phyloP scores from a whole-genome alignment of 768 basidiomycete genomes.

The Tricholoma terreum region DNA sequence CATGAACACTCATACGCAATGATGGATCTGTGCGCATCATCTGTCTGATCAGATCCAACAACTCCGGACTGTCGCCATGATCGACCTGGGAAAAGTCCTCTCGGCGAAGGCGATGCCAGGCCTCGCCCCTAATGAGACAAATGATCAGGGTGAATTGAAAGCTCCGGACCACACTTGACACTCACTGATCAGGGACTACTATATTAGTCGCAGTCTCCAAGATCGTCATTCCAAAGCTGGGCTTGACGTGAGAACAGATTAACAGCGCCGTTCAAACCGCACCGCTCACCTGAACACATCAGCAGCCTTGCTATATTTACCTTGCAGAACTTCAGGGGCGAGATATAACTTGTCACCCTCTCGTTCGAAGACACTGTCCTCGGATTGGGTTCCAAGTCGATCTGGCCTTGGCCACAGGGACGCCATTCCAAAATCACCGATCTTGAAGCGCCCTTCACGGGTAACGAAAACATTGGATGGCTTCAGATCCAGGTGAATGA shows the following conservation, averaged over 20 bases:
- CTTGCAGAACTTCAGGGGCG: conserved; percentile 93
- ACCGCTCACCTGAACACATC: conserved; percentile 90
- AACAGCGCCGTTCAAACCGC: conserved; percentile 30
- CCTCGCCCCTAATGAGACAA: conserved; percentile 64
- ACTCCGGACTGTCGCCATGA: conserved; percentile 58
- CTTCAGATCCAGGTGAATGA: conserved; percentile 96
- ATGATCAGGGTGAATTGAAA: conserved; percentile 20
- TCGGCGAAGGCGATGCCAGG: conserved; percentile 90
- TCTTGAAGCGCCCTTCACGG: conserved; percentile 82
- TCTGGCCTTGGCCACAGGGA: conserved; percentile 77
- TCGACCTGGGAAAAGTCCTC: conserved; percentile 91
- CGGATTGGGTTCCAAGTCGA: conserved; percentile 24
- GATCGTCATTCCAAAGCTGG: conserved; percentile 91
- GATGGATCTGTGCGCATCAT: conserved; percentile 78
- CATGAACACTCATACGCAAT: conserved; percentile 52
- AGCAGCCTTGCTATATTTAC: conserved; percentile 87
- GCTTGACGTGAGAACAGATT: conserved; percentile 38
- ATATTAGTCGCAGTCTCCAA: conserved; percentile 96
- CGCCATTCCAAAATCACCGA: conserved; percentile 99
- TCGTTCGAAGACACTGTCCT: conserved; percentile 69
- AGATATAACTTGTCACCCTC: conserved; percentile 98
- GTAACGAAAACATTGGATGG: conserved; percentile 96
- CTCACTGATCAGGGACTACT: conserved; percentile 94
- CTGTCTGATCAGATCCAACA: conserved; percentile 63
- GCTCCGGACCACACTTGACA: conserved; percentile 24